These are phyloP conservation scores for Populus ilicifolia DNA, from an alignment of 345 rosid genomes.

Conservation along the genomic window DNA sequence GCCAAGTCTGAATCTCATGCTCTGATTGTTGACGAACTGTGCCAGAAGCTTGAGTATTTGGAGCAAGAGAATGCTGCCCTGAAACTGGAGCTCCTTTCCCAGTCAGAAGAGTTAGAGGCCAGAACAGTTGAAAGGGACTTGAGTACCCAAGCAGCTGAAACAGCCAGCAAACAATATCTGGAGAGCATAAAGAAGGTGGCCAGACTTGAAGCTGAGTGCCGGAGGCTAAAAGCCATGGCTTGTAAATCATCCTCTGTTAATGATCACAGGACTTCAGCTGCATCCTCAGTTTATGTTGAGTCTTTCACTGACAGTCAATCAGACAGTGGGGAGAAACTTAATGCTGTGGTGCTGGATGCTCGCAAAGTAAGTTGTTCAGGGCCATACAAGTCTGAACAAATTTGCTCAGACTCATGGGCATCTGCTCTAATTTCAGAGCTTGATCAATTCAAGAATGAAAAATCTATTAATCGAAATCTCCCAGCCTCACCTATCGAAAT, in stretches of 20 bases:
- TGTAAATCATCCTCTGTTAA: conserved; percentile 34
- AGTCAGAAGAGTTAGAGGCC: conserved; percentile 51
- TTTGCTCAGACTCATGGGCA: conserved; percentile 35
- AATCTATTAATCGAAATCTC: conserved; percentile 22
- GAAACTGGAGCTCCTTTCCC: conserved; percentile 48
- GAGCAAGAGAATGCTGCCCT: conserved; percentile 64
- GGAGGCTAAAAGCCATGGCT: conserved; percentile 52
- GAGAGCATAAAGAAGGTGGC: conserved; percentile 75
- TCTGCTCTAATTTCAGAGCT: conserved; percentile 34
- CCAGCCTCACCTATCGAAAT: conserved; percentile 44
- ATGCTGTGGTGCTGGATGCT: conserved; percentile 45
- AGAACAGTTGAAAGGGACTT: conserved; percentile 72
- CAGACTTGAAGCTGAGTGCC: conserved; percentile 77
- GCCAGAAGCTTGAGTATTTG: conserved; percentile 45
- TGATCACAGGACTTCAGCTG: conserved; percentile 33
- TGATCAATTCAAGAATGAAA: conserved; percentile 38
- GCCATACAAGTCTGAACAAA: conserved; percentile 23
- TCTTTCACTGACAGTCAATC: conserved; percentile 70
- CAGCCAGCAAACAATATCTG: conserved; percentile 83
- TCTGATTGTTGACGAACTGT: conserved; percentile 35
- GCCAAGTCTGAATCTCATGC: conserved; percentile 30
- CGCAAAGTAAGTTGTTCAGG: conserved; percentile 24
- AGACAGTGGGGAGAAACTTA: conserved; percentile 50
- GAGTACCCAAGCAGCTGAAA: conserved; percentile 83
- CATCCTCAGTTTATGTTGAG: conserved; percentile 49